phyloP scores from a whole-genome alignment of 345 rosid genomes.

The Noccaea caerulescens region DNA sequence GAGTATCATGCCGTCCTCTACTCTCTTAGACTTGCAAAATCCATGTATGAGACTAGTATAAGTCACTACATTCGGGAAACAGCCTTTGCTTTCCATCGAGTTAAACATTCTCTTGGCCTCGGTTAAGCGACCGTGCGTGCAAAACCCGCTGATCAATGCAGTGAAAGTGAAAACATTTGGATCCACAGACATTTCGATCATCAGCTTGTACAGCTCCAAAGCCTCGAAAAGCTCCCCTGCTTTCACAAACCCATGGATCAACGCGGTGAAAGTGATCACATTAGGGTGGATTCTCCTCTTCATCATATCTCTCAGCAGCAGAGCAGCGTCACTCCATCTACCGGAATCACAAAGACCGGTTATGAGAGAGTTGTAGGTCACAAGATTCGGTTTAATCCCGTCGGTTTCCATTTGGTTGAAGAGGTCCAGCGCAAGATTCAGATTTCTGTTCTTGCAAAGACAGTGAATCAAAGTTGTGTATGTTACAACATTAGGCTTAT shows the following conservation, averaged over 20 bases:
- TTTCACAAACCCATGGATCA: slow-evolving; percentile 40
- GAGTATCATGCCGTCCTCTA: slow-evolving; percentile 21
- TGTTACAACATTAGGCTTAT: slow-evolving; percentile 32
- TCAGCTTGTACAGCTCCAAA: slow-evolving; percentile 24
- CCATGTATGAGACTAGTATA: slow-evolving; percentile 46
- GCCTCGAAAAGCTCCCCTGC: slow-evolving; percentile 44
- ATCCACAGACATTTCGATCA: slow-evolving; percentile 31
- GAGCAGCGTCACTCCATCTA: slow-evolving; percentile 26
- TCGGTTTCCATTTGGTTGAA: slow-evolving; percentile 30
- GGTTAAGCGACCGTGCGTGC: slow-evolving; percentile 36
- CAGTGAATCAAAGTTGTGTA: slow-evolving; percentile 35
- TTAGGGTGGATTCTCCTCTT: slow-evolving; percentile 29
- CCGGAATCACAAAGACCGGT: slow-evolving; percentile 37
- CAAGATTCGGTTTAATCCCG: slow-evolving; percentile 33
- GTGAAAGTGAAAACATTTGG: slow-evolving; percentile 52
- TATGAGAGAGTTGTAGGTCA: slow-evolving; percentile 42
- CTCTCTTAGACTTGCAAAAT: slow-evolving; percentile 37
- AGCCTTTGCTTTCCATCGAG: slow-evolving; percentile 35
- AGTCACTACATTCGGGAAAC: slow-evolving; percentile 34
- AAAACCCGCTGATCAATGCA: slow-evolving; percentile 48
- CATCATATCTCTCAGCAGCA: slow-evolving; percentile 33
- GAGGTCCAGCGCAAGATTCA: slow-evolving; percentile 20
- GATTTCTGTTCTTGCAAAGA: slow-evolving; percentile 28
- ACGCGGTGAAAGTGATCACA: slow-evolving; percentile 42
- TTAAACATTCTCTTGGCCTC: slow-evolving; percentile 42